phyloP scores from a whole-genome alignment of 139 green algal genomes.

The Astrephomene gubernaculifera region DNA sequence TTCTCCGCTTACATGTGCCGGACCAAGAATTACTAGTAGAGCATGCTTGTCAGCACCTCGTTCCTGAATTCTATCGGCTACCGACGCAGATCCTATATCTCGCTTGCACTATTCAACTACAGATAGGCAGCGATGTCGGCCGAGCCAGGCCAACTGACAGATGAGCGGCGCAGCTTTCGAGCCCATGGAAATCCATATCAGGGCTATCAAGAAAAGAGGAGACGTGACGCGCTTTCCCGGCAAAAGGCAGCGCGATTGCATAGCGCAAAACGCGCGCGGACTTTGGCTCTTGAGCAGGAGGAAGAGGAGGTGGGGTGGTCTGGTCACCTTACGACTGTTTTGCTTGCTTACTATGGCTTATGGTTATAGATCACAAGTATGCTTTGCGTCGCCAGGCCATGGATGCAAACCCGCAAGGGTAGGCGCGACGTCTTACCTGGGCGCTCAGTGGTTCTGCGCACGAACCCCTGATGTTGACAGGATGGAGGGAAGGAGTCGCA shows the following conservation, averaged over 20 bases:
- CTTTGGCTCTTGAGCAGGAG: slow-evolving; percentile 5
- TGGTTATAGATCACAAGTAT: background rate
- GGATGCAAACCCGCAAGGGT: background rate
- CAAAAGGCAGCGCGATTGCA: slow-evolving; percentile 23
- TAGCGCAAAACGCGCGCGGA: slow-evolving; percentile 6
- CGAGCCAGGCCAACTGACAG: too few species aligned
- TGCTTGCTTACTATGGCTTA: background rate
- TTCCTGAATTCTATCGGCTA: too few species aligned
- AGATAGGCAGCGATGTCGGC: too few species aligned
- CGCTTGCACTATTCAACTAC: too few species aligned
- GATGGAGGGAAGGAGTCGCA: background rate
- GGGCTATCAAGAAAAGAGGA: slow-evolving; percentile 12
- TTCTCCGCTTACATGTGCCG: too few species aligned
- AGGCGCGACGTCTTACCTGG: background rate
- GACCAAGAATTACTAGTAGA: too few species aligned
- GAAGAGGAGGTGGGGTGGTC: background rate
- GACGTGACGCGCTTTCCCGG: slow-evolving; percentile 5
- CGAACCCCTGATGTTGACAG: background rate
- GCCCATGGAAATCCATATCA: slow-evolving; percentile 4
- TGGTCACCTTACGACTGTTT: background rate
- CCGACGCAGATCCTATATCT: too few species aligned
- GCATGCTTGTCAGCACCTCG: too few species aligned
- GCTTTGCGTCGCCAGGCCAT: background rate
- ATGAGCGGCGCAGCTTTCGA: background rate
- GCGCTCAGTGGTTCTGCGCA: too few species aligned